Base-by-base conservation (phyloP, 176 grass and related monocot species). In the Otatea glauca region DNA sequence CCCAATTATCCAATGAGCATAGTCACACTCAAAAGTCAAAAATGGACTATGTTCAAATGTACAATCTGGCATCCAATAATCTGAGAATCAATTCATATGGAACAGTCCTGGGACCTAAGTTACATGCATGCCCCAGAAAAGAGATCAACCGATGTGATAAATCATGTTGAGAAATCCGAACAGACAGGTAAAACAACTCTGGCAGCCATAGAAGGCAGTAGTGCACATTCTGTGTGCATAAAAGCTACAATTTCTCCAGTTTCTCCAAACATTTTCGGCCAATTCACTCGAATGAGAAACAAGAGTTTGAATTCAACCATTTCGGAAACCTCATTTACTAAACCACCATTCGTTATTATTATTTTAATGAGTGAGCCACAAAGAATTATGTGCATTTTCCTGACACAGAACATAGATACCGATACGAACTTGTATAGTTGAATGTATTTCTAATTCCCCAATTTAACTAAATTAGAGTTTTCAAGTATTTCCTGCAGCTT, bases 61-160 rank as follows among this genome's bases (percentile, higher is more conserved):
- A 25, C 41, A 79, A 81, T 67, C 39, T 60, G 64, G 21, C 70
- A 82, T 86, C 29, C 29, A 29, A 35, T 60, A 70, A 71, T 35
- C 14, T 61, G 65, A 8, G 2, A 82, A 76, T 34, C 34, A 67
- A 65, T 37, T 25, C 25, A 75, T 59, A 50, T 25, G 18, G 7
- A 8, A 50, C 75, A 72, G n/a, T 11, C 9, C 4, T 68, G 37
- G 12, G 43, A 85, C 11, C 53, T 55, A 34, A 68, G 66, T 77
- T 9, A 59, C 23, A 43, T 24, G 74, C 54, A 61, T 82, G 20
- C 47, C 24, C 63, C 15, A 38, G 27, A 7, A 23, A 13, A 82
- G 4, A 34, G 9, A 62, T 23, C 25, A 35, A 61, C 68, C 10
- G 12, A 37, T 25, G 23, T 66, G 8, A 51, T 35, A 74, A 56